Evolutionary conservation across 2,329 filamentous ascomycete species (phyloP), one percentile per base, ranked within the genome.

Genomic region (Drechslerella coelobrocha): DNA sequence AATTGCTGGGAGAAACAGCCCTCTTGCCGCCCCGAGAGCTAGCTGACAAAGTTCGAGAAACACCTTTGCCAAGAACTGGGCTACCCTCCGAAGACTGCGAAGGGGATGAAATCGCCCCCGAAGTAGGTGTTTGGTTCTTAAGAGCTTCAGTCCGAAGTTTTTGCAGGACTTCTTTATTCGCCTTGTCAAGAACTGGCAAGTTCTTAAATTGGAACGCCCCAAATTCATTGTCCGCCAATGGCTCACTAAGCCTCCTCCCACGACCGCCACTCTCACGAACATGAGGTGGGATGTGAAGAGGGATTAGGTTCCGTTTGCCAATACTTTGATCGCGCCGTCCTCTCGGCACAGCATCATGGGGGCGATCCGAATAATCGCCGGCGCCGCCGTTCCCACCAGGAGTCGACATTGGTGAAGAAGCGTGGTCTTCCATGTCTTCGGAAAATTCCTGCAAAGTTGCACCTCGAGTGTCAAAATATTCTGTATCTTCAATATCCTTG

Each of bases 201-300:
- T 99, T 99, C 81, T 99, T 99, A 83, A 96, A 99, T 39, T 91
- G 87, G 79, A 99, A 99, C 73, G 87, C 92, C 29, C 94, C 94
- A 82, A 99, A 99, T 78, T 99, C 95, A 78, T 99, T 94, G 0
- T 88, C 84, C 29, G 87, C 85, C 14, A 93, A 87, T 0, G 94
- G 94, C 79, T 99, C 94, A 78, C 93, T 97, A 39, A 97, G 83
- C 75, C 94, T 85, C 73, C 94, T 86, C 75, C 86, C 92, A 77
- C 96, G 91, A 17, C 75, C 74, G 21, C 55, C 61, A 56, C 89
- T 85, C 79, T 99, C 95, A 47, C 94, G 89, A 27, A 99, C 93
- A 77, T 99, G 94, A 4, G 93, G 92, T 31, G 94, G 94, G 48
- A 99, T 99, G 75, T 97, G 93, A 2, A 99, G 81, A 3, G 94